These are phyloP conservation scores for Symbiodinium pilosum DNA, from an alignment of 73 alveolate species.

Conservation along the genomic window DNA sequence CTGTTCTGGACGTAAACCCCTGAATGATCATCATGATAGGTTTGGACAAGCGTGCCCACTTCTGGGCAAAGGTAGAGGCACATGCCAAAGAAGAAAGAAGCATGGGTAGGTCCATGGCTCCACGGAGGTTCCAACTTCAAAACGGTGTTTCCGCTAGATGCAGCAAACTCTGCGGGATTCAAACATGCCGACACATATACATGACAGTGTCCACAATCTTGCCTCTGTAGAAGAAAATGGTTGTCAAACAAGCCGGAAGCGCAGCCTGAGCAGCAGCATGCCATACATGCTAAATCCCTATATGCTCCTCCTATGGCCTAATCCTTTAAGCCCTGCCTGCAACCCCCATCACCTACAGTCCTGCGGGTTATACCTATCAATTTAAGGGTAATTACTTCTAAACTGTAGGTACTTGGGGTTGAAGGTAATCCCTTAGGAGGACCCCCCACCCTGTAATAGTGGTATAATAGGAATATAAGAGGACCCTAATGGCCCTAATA, in stretches of 20 bases:
- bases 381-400: too few species aligned
- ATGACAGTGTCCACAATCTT: background rate
- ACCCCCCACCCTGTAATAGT: too few species aligned
- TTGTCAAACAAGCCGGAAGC: background rate
- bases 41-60: background rate
- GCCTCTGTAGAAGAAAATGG: background rate
- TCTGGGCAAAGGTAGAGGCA: background rate
- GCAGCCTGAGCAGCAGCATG: background rate
- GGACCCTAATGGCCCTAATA: too few species aligned
- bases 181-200: background rate
- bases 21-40: background rate
- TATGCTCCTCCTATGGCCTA: too few species aligned
- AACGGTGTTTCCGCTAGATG: background rate
- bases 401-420: too few species aligned
- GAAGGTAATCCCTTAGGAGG: too few species aligned
- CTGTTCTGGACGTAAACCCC: background rate
- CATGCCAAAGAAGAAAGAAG: background rate
- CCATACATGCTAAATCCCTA: too few species aligned
- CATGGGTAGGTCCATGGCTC: background rate
- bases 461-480: too few species aligned
- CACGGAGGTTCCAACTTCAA: background rate
- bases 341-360: too few species aligned
- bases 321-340: too few species aligned
- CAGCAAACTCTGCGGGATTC: background rate
- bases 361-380: too few species aligned